Evolutionary conservation across 345 rosid genomes (phyloP), one percentile per base, ranked within the genome.

Genomic region (Hibiscus mutabilis): DNA sequence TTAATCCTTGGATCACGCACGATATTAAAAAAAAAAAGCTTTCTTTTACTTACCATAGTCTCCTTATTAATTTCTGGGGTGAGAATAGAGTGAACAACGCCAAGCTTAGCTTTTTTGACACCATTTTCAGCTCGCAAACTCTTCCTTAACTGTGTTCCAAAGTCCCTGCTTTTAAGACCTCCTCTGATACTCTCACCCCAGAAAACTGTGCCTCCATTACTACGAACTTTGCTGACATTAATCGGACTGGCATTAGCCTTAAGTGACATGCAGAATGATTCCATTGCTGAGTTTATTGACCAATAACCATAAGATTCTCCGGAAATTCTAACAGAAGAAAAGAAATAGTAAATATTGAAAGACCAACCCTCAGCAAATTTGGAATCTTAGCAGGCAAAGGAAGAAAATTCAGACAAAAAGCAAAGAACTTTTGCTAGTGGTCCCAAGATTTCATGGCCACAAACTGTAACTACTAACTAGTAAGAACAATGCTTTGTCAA

Each of bases 111-210:
- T 68, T 68, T 75, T 14, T 33, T 65, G 53, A 72, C 62, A 19
- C 75, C 60, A 51, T 72, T 79, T 42, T 69, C 76, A 9, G 65
- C 68, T 53, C 75, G 79, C 66, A 73, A 66, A 60, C 74, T 79
- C 75, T 61, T 81, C 77, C 78, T 40, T 21, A 74, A 53, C 60
- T 0, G 65, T 37, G 66, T 27, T 46, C 70, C 71, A 29, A 79
- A 69, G 29, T 51, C 68, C 55, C 66, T 49, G 55, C 55, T 49
- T 49, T 49, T 49, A 49, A 49, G 73, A 35, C 73, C 66, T 52
- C 77, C 78, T 74, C 35, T 81, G 6, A 79, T 29, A 46, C 73
- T 55, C 44, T 76, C 73, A 47, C 91, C 91, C 93, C 91, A 87
- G 74, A 91, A 83, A 25, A 68, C 22, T 25, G 71, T 51, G 35